phyloP scores from a whole-genome alignment of 2,329 filamentous ascomycete genomes.

The Aureobasidium sp. region DNA sequence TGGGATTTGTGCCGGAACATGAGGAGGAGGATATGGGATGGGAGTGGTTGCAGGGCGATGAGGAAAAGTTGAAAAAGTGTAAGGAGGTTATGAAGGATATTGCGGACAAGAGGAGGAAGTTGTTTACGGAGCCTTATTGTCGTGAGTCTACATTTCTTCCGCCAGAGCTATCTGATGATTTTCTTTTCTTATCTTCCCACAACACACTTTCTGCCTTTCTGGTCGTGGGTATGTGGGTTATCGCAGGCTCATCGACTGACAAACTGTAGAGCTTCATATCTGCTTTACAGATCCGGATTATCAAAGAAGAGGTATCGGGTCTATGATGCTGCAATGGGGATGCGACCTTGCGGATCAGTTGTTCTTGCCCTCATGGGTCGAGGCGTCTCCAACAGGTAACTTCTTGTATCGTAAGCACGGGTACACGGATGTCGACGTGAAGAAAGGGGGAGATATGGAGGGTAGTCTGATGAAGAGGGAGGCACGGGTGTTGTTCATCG shows the following conservation, averaged over 20 bases:
- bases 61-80: constrained; percentile 10
- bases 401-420: constrained; percentile 22
- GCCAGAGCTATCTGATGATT: not conserved
- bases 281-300: constrained; percentile 30
- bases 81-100: constrained; percentile 8
- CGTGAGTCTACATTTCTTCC: constrained; percentile 11
- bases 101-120: constrained; percentile 11
- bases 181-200: not conserved
- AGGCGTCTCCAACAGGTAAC: constrained; percentile 22
- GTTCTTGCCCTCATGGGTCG: constrained; percentile 24
- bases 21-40: constrained; percentile 16
- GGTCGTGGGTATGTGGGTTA: not conserved
- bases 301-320: constrained; percentile 30
- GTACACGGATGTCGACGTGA: constrained; percentile 19
- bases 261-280: constrained; percentile 26
- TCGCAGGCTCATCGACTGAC: not conserved
- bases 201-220: not conserved
- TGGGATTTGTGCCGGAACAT: constrained; percentile 15
- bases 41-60: constrained; percentile 16
- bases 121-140: constrained; percentile 16
- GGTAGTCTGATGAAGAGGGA: constrained; percentile 17
- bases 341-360: constrained; percentile 27
- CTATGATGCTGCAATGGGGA: constrained; percentile 32
- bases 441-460: constrained; percentile 15
- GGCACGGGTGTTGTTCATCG: not conserved